These are phyloP conservation scores for Brettanomyces nanus DNA, from an alignment of 805 yeast genomes.

Conservation along the genomic window DNA sequence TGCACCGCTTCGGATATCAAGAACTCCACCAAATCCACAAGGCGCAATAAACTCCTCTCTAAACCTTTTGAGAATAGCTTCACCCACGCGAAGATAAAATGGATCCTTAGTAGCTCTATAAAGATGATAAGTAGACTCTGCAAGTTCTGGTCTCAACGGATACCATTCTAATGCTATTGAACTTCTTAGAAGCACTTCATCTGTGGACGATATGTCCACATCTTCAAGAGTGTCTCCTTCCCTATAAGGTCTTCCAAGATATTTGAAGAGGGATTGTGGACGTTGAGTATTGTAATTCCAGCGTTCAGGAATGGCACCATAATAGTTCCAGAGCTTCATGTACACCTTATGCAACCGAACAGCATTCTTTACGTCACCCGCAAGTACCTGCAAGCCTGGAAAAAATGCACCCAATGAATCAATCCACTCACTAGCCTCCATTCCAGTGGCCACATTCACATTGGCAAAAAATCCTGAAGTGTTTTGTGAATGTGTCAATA, in stretches of 20 bases:
- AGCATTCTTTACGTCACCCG: constrained; percentile 68
- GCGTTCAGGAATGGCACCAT: constrained; percentile 80
- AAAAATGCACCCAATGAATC: constrained; percentile 85
- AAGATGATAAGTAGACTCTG: constrained; percentile 79
- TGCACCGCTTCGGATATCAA: constrained; percentile 54
- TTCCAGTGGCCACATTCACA: constrained; percentile 47
- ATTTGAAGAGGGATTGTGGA: constrained; percentile 13
- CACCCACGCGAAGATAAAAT: constrained; percentile 69
- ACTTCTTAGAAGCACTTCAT: constrained; percentile 20
- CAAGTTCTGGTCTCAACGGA: constrained; percentile 85
- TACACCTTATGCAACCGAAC: constrained; percentile 50
- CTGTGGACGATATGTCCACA: constrained; percentile 15
- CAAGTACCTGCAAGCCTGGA: constrained; percentile 75
- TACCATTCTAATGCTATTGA: constrained; percentile 74
- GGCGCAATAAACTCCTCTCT: constrained; percentile 41
- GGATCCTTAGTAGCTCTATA: constrained; percentile 85
- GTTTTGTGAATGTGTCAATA: constrained; percentile 42
- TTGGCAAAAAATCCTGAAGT: constrained; percentile 34
- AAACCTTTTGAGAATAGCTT: constrained; percentile 49
- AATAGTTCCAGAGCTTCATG: constrained; percentile 71
- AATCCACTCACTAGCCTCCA: constrained; percentile 54
- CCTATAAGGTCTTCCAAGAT: constrained; percentile 9
- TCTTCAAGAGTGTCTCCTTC: constrained; percentile 16
- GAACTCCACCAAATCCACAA: constrained; percentile 80
- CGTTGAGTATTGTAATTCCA: constrained; percentile 45